phyloP scores from a whole-genome alignment of 805 yeast genomes.

The Pichia phayaonensis region DNA sequence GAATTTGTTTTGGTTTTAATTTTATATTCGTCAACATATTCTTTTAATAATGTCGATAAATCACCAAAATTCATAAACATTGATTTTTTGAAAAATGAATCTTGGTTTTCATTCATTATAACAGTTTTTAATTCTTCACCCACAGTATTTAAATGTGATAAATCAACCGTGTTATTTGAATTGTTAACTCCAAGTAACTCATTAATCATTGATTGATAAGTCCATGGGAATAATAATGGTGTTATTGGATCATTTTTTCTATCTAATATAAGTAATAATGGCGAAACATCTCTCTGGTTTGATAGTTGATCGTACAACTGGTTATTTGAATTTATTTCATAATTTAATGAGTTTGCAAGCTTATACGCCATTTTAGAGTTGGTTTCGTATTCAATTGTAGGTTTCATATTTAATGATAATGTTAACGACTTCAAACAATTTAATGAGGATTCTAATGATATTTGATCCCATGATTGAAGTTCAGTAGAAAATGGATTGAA shows the following conservation, averaged over 20 bases:
- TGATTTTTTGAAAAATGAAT: constrained; percentile 67
- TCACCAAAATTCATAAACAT: constrained; percentile 94
- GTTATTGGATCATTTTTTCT: constrained; percentile 89
- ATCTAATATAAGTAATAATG: constrained; percentile 69
- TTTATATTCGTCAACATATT: constrained; percentile 77
- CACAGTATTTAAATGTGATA: constrained; percentile 48
- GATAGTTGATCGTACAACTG: constrained; percentile 64
- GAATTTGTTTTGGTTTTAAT: constrained; percentile 67
- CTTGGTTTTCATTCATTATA: constrained; percentile 62
- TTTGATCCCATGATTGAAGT: constrained; percentile 39
- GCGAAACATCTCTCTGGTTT: constrained; percentile 48
- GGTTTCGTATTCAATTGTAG: constrained; percentile 70
- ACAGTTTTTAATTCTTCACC: constrained; percentile 54
- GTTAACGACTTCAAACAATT: constrained; percentile 47
- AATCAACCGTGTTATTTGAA: constrained; percentile 55
- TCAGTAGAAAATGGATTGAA: constrained; percentile 18
- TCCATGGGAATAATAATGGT: constrained; percentile 92
- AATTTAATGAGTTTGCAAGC: constrained; percentile 59
- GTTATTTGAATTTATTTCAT: constrained; percentile 46
- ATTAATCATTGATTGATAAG: constrained; percentile 96
- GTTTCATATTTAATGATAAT: constrained; percentile 68
- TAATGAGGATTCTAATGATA: constrained; percentile 34
- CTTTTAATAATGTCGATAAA: constrained; percentile 78
- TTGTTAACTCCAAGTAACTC: constrained; percentile 78
- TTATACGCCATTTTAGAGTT: constrained; percentile 58